Evolutionary conservation across 495 filamentous ascomycete species (phyloP).

Genomic region (Bacidia gigantensis): DNA sequence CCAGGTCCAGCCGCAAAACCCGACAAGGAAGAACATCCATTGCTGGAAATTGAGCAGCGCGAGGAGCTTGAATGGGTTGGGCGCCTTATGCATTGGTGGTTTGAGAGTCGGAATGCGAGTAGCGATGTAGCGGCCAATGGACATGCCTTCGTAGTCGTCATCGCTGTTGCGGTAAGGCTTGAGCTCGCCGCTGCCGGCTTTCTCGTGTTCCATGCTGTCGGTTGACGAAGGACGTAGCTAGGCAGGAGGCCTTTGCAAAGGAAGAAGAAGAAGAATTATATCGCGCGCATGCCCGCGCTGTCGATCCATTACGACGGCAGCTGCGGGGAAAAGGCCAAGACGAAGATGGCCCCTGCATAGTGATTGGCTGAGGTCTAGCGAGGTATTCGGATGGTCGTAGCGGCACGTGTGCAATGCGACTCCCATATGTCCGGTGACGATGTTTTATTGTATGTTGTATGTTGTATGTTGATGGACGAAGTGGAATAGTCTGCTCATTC

Average conservation of each 20-base stretch:
- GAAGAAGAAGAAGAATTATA: neutral
- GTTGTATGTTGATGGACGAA: too few species aligned
- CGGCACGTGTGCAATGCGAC: neutral
- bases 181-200: neutral
- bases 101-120: slow-evolving; percentile 61
- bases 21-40: slow-evolving; percentile 71
- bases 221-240: neutral
- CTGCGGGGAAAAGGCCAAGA: neutral
- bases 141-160: slow-evolving; percentile 26
- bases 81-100: slow-evolving; percentile 63
- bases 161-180: neutral
- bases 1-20: slow-evolving; percentile 58
- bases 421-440: neutral
- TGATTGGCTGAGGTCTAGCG: neutral
- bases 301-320: neutral
- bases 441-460: too few species aligned
- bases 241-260: neutral
- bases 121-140: slow-evolving; percentile 44
- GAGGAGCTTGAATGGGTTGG: slow-evolving; percentile 64
- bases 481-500: too few species aligned
- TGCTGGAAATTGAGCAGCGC: slow-evolving; percentile 56
- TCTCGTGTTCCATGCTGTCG: neutral
- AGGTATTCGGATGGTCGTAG: neutral
- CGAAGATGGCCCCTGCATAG: neutral
- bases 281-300: neutral